Base-by-base conservation (phyloP, 2,329 filamentous ascomycete genomes). In the Aspergillus candidus region DNA sequence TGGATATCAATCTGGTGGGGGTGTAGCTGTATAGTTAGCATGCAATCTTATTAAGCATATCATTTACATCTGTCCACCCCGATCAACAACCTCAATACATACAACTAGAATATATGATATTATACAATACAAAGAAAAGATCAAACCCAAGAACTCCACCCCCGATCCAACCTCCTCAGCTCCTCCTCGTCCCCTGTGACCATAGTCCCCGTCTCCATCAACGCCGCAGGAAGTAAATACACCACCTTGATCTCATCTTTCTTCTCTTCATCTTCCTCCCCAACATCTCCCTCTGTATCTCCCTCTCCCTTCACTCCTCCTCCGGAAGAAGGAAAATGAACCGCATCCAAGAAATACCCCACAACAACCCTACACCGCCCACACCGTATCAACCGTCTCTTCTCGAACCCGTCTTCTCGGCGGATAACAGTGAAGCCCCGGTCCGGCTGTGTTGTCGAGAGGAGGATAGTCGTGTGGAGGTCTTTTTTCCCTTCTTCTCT, bases 361-460 rank as follows among this genome's bases (percentile, higher is more conserved):
- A 84, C 69, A 1, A 77, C 71, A 22, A 83, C 59, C 29, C 72
- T 69, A 67, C 83, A 86, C 44, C 82, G 66, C 11, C 70, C 73
- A 63, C 83, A 87, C 15, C 76, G 69, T 50, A 78, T 68, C 4
- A 79, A 53, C 44, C 75, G 69, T 13, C 83, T 66, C 68, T 83
- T 85, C 68, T 86, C 83, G 49, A 85, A 85, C 4, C 83, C 83
- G 46, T 83, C 78, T 49, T 75, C 72, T 10, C 76, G 69, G 1
- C 74, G 67, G 6, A 83, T 67, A 0, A 83, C 65, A 10, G 72
- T 70, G 5, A 75, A 61, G 32, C 71, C 72, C 1, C 67, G 60
- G 46, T 79, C 76, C 0, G 67, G 63, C 2, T 66, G 56, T 0
- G 76, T 72, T 2, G 69, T 72, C 0, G 76, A 69, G 1, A 81